Percentiles rank a stretch among this genome's conserved stretches.
phyloP scores from a whole-genome alignment of 495 filamentous ascomycete species.

The Talaromyces proteolyticus region DNA sequence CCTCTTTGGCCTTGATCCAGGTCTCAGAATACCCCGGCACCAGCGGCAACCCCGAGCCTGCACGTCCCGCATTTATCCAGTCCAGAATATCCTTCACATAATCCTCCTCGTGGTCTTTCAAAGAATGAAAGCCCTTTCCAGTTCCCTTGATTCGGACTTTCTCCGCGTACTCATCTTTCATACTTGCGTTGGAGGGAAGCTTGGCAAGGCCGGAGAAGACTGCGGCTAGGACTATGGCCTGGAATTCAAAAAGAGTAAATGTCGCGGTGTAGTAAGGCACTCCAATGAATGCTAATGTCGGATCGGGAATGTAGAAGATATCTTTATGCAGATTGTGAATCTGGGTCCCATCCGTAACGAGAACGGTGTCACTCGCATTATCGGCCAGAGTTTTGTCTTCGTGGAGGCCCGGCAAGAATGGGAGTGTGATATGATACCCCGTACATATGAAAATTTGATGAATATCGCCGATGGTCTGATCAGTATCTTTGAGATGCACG shows the following conservation, averaged over 20 bases:
- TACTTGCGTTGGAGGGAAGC: conserved; percentile 39
- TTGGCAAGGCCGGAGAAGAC: conserved; percentile 46
- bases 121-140: conserved; percentile 49
- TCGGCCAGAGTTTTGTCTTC: conserved; percentile 18
- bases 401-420: conserved; percentile 48
- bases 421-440: conserved; percentile 57
- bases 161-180: conserved; percentile 48
- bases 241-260: conserved; percentile 61
- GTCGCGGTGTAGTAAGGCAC: conserved; percentile 55
- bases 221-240: conserved; percentile 52
- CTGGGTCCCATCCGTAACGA: conserved; percentile 60
- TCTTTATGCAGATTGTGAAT: conserved; percentile 64
- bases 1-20: conserved; percentile 32
- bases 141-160: conserved; percentile 35
- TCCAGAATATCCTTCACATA: conserved; percentile 49
- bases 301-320: conserved; percentile 62
- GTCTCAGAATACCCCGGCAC: conserved; percentile 39
- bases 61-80: conserved; percentile 45
- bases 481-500: conserved; percentile 22
- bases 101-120: conserved; percentile 43
- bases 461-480: conserved; percentile 38
- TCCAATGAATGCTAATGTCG: conserved; percentile 55
- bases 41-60: conserved; percentile 15
- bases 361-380: conserved; percentile 38
- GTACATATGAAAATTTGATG: conserved; percentile 56